Conservation (phyloP, 108 stramenopile species). For the Cyclotella sp. region DNA sequence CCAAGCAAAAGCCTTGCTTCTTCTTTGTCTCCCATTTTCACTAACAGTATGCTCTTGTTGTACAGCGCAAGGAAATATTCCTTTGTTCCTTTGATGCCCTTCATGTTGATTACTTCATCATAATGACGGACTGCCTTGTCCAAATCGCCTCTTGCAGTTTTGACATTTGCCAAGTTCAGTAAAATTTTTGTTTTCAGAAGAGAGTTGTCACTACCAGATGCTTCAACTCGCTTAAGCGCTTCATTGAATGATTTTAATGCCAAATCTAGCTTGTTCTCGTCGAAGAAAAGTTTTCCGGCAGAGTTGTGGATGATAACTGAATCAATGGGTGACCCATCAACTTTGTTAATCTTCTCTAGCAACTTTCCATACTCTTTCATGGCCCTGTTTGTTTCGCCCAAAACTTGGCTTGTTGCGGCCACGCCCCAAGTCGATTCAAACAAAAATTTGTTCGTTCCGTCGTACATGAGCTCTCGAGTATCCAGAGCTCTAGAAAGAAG, state of each 20-base stretch:
- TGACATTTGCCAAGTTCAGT: conserved; percentile 45
- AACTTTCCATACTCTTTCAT: conserved; percentile 36
- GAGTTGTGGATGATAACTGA: conserved; percentile 34
- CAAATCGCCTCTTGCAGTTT: conserved; percentile 24
- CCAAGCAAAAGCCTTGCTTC: conserved; percentile 31
- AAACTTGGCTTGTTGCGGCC: conserved; percentile 35
- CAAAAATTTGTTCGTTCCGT: conserved; percentile 38
- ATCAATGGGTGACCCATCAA: conserved; percentile 31
- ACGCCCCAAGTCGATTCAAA: conserved; percentile 53
- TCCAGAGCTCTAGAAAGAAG: conserved; percentile 43
- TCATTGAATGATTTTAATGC: conserved; percentile 32
- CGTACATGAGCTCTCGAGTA: conserved; percentile 36
- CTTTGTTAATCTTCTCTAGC: conserved; percentile 34
- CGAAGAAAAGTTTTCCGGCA: conserved; percentile 46
- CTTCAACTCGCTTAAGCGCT: conserved; percentile 30
- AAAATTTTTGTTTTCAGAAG: conserved; percentile 17
- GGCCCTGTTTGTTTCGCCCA: conserved; percentile 35
- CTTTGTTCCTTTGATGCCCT: conserved; percentile 11
- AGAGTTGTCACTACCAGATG: neutral
- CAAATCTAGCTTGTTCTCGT: conserved; percentile 28
- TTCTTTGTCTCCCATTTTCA: conserved; percentile 33
- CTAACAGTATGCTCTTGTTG: conserved; percentile 37
- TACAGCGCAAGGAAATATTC: conserved; percentile 41
- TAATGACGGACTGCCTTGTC: conserved; percentile 31
- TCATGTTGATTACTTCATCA: conserved; percentile 23